phyloP scores from a whole-genome alignment of 2,329 filamentous ascomycete genomes.

The Microascus cirrosus region DNA sequence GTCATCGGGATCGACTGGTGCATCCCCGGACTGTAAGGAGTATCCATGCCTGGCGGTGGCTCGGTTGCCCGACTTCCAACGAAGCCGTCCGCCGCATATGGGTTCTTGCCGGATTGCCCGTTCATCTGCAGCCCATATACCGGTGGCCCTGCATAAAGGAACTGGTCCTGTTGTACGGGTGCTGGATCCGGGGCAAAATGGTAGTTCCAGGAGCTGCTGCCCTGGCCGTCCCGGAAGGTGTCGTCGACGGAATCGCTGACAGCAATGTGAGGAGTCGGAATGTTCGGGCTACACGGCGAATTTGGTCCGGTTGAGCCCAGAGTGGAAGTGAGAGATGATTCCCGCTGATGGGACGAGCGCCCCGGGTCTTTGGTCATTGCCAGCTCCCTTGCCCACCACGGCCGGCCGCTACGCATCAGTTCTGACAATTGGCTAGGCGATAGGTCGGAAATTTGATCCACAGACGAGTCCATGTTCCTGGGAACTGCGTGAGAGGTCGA shows the following conservation, averaged over 20 bases:
- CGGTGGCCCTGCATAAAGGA: constrained; percentile 1
- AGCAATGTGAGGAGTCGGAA: constrained; percentile 47
- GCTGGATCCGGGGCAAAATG: not conserved
- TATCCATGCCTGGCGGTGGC: not conserved
- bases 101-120: constrained; percentile 33
- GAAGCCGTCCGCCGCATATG: constrained; percentile 25
- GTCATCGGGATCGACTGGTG: not conserved
- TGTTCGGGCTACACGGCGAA: constrained; percentile 45
- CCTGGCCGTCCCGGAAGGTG: constrained; percentile 28
- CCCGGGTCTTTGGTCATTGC: not conserved
- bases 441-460: constrained; percentile 2
- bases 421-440: constrained; percentile 1
- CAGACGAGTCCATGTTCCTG: constrained; percentile 3
- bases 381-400: constrained; percentile 2
- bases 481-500: not conserved
- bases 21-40: not conserved
- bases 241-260: constrained; percentile 37
- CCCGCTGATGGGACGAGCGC: constrained; percentile 35
- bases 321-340: constrained; percentile 47
- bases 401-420: not conserved
- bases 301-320: constrained; percentile 48
- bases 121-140: constrained; percentile 15
- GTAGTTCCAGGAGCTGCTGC: constrained; percentile 7
- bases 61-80: not conserved
- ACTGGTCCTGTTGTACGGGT: not conserved